Evolutionary conservation across 768 basidiomycete species (phyloP).

Genomic region (Cystobasidium tubakii): DNA sequence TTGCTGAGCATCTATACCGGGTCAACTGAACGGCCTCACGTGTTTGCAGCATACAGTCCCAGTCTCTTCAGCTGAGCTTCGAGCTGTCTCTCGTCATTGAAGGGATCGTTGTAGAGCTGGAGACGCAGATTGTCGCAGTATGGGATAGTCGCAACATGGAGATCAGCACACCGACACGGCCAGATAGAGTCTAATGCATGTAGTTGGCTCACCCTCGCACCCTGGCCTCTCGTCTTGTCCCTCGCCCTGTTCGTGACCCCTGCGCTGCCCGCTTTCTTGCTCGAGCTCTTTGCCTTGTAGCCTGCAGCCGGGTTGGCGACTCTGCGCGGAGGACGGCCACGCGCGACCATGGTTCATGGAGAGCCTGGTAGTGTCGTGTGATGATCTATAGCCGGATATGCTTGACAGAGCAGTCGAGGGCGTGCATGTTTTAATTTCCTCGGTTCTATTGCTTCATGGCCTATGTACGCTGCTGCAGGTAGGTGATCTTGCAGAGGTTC

Average conservation of each 20-base stretch:
- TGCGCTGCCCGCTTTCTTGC: not conserved
- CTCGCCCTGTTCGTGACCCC: slow-evolving; percentile 13
- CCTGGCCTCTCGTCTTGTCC: slow-evolving; percentile 23
- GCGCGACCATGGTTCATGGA: not conserved
- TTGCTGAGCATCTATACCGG: not conserved
- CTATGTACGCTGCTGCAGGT: not conserved
- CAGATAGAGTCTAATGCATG: too few relatives aligned
- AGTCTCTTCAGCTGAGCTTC: slow-evolving; percentile 66
- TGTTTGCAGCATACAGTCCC: slow-evolving; percentile 79
- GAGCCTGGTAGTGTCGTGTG: not conserved
- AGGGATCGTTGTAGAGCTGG: slow-evolving; percentile 43
- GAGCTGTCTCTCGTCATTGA: slow-evolving; percentile 50
- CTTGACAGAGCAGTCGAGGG: not conserved
- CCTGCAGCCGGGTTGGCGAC: not conserved
- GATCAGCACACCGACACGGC: not conserved
- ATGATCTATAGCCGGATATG: not conserved
- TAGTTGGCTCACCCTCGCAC: not conserved
- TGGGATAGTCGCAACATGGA: not conserved
- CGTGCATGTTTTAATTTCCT: not conserved
- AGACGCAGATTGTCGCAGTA: not conserved
- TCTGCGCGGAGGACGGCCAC: not conserved
- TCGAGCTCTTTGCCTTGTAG: not conserved
- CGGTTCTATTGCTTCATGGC: not conserved
- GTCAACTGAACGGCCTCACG: slow-evolving; percentile 55
- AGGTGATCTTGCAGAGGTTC: too few relatives aligned